These are phyloP conservation scores for Phytophthora cajani DNA, from an alignment of 352 stramenopile species.

Conservation along the genomic window DNA sequence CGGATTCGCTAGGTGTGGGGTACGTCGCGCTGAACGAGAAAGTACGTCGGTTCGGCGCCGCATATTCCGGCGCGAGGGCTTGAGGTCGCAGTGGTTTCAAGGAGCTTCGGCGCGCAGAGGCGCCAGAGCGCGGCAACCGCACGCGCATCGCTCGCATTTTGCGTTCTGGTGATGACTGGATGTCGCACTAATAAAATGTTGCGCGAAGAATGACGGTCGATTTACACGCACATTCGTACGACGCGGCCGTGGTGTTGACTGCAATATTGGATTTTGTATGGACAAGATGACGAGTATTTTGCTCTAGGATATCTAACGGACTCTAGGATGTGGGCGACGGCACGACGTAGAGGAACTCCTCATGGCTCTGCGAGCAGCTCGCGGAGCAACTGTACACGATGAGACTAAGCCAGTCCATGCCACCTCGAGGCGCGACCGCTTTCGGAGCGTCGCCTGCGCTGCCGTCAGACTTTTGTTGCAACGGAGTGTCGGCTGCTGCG, in stretches of 20 bases:
- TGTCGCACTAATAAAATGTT: conserved; percentile 28
- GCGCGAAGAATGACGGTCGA: conserved; percentile 14
- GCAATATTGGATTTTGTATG: background rate
- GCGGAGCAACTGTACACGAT: conserved; percentile 78
- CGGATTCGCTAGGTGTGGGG: conserved; percentile 59
- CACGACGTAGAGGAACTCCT: conserved; percentile 79
- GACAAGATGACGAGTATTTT: background rate
- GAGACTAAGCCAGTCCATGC: conserved; percentile 87
- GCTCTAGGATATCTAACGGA: background rate
- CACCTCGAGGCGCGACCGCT: conserved; percentile 25
- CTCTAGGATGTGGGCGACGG: conserved; percentile 36
- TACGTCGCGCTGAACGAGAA: conserved; percentile 68
- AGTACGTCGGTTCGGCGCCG: conserved; percentile 13
- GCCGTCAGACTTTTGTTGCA: conserved; percentile 8
- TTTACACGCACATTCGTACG: background rate
- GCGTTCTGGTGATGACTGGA: conserved; percentile 4
- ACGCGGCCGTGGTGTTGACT: too few species aligned
- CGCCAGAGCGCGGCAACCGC: conserved; percentile 15
- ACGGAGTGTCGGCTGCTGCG: conserved; percentile 23
- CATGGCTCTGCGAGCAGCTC: conserved; percentile 65
- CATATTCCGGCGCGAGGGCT: conserved; percentile 5
- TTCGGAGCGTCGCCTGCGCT: conserved; percentile 5
- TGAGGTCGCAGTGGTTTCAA: conserved; percentile 18
- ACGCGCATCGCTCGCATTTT: conserved; percentile 25
- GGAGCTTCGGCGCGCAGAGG: conserved; percentile 9